Percentiles rank a stretch among this genome's conserved stretches.
phyloP scores from a whole-genome alignment of 257 asterid species.

The Anisodus acutangulus region DNA sequence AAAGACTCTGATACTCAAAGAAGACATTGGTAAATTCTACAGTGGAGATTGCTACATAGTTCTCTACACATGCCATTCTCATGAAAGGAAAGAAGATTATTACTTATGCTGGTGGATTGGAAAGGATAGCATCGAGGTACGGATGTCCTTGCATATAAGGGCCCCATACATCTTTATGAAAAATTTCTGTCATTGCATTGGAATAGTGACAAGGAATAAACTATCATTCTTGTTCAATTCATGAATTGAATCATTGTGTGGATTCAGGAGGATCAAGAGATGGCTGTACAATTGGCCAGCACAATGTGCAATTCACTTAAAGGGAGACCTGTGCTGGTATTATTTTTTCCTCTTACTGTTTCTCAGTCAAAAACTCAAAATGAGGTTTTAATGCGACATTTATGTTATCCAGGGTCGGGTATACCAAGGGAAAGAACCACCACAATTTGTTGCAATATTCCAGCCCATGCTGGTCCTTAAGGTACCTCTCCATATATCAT shows the following conservation, averaged over 20 bases:
- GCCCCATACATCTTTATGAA: background rate
- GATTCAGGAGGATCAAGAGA: constrained; percentile 78
- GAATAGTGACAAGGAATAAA: background rate
- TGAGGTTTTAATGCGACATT: constrained; percentile 24
- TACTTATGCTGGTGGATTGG: constrained; percentile 94
- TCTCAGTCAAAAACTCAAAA: background rate
- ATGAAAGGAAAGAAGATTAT: constrained; percentile 88
- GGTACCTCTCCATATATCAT: constrained; percentile 50
- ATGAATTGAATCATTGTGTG: background rate
- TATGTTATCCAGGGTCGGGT: constrained; percentile 68
- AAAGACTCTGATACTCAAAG: constrained; percentile 75
- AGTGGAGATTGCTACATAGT: constrained; percentile 96
- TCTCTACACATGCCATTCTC: constrained; percentile 83
- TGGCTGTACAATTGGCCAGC: constrained; percentile 62
- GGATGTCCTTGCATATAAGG: constrained; percentile 2
- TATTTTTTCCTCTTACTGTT: background rate
- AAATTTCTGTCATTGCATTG: background rate
- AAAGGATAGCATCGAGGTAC: constrained; percentile 92
- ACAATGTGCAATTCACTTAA: constrained; percentile 84
- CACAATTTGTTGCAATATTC: constrained; percentile 88
- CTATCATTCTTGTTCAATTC: background rate
- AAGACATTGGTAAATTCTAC: constrained; percentile 86
- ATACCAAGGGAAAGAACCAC: constrained; percentile 95
- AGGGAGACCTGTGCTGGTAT: constrained; percentile 92
- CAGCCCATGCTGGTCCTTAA: constrained; percentile 95